These are phyloP conservation scores for Globisporangium alternatum DNA, from an alignment of 352 stramenopile species.

Conservation along the genomic window DNA sequence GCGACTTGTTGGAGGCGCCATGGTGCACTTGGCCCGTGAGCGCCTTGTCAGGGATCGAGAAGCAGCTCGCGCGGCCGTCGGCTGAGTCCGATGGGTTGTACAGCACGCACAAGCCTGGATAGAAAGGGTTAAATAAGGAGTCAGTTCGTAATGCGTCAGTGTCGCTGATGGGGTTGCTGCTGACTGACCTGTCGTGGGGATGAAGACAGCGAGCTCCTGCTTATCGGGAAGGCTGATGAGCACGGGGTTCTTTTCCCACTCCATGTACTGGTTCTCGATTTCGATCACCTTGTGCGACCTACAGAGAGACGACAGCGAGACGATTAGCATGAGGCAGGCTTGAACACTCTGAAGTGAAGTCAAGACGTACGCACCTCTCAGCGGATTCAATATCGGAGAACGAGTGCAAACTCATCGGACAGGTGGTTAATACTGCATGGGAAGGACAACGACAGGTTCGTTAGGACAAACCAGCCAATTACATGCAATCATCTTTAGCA, in stretches of 20 bases:
- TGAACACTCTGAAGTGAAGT: background rate
- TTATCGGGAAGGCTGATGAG: constrained; percentile 42
- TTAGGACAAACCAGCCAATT: background rate
- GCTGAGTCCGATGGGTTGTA: constrained; percentile 33
- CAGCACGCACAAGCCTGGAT: constrained; percentile 41
- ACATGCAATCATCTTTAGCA: background rate
- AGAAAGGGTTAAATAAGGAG: background rate
- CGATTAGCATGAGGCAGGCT: too few species aligned
- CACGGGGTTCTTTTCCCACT: constrained; percentile 51
- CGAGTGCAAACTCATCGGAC: constrained; percentile 56
- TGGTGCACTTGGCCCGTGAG: constrained; percentile 47
- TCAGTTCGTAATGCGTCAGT: too few species aligned
- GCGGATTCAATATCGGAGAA: constrained; percentile 50
- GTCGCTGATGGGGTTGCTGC: too few species aligned
- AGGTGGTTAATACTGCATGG: constrained; percentile 39
- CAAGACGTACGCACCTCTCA: constrained; percentile 26
- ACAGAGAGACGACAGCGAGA: background rate
- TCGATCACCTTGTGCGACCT: constrained; percentile 55
- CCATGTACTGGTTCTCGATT: constrained; percentile 67
- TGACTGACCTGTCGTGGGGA: constrained; percentile 45
- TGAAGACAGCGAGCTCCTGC: constrained; percentile 50
- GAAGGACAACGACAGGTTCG: too few species aligned
- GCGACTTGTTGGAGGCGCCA: background rate
- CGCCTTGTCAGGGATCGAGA: constrained; percentile 50
- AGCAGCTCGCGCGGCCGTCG: constrained; percentile 45